phyloP scores from a whole-genome alignment of 2,329 filamentous ascomycete species.

The Calonectria hongkongensis region DNA sequence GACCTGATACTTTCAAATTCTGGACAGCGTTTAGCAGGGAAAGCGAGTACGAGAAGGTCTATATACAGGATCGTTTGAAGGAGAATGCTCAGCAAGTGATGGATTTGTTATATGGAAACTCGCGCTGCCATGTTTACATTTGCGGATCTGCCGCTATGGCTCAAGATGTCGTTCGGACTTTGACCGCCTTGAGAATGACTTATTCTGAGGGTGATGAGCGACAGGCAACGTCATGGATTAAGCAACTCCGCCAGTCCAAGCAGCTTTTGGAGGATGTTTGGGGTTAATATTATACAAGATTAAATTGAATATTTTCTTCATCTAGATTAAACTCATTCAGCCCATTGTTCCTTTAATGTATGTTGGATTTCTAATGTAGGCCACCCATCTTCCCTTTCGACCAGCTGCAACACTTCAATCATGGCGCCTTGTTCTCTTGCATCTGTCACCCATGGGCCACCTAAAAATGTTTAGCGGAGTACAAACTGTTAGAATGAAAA shows the following conservation, averaged over 20 bases:
- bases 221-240: background rate
- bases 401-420: background rate
- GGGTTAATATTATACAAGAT: background rate
- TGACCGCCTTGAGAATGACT: background rate
- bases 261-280: background rate
- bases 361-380: background rate
- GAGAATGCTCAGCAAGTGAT: background rate
- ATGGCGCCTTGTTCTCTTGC: background rate
- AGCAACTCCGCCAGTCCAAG: background rate
- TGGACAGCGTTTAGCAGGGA: background rate
- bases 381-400: background rate
- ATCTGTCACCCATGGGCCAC: background rate
- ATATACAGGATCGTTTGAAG: background rate
- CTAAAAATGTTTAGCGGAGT: background rate
- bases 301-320: background rate
- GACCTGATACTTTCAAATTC: background rate
- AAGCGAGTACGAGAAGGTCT: background rate
- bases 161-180: background rate
- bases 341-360: background rate
- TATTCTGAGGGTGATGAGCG: background rate
- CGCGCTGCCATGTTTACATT: background rate
- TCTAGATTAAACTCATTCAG: background rate
- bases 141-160: background rate
- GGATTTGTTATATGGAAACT: background rate
- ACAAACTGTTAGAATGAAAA: background rate